Conservation (phyloP, 768 basidiomycete species). For the Crucibulum laeve region DNA sequence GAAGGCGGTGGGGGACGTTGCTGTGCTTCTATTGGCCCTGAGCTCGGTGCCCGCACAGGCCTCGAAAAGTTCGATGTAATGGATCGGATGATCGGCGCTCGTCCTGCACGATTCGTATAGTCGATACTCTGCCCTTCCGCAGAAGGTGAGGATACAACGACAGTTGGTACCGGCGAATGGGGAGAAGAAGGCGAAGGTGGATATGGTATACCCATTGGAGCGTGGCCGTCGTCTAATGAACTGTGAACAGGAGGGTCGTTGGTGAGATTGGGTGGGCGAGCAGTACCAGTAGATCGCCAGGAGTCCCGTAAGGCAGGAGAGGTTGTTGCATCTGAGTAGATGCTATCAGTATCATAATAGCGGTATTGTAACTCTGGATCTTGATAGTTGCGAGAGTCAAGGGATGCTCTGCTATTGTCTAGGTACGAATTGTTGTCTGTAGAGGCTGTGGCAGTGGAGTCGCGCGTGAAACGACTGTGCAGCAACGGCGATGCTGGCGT, state of each 20-base stretch:
- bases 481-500: slow-evolving; percentile 36
- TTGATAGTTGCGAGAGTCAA: slow-evolving; percentile 1
- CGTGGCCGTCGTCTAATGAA: slow-evolving; percentile 7
- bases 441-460: slow-evolving; percentile 36
- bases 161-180: slow-evolving; percentile 37
- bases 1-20: slow-evolving; percentile 26
- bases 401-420: slow-evolving; percentile 11
- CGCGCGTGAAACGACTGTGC: slow-evolving; percentile 41
- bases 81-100: slow-evolving; percentile 40
- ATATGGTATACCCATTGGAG: slow-evolving; percentile 5
- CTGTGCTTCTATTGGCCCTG: slow-evolving; percentile 5
- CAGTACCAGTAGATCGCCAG: slow-evolving; percentile 26
- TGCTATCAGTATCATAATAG: slow-evolving; percentile 35
- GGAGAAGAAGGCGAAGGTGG: slow-evolving; percentile 8
- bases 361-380: slow-evolving; percentile 15
- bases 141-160: slow-evolving; percentile 49
- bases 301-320: slow-evolving; percentile 32
- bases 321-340: slow-evolving; percentile 29
- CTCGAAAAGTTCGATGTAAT: slow-evolving; percentile 60
- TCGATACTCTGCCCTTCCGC: slow-evolving; percentile 13
- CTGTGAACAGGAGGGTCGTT: slow-evolving; percentile 1
- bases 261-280: neutral
- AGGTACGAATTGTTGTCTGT: slow-evolving; percentile 32
- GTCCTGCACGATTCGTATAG: slow-evolving; percentile 17
- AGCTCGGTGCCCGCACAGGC: slow-evolving; percentile 30